These are phyloP conservation scores for Globisporangium takayamanum DNA, from an alignment of 352 stramenopile genomes.

Conservation along the genomic window DNA sequence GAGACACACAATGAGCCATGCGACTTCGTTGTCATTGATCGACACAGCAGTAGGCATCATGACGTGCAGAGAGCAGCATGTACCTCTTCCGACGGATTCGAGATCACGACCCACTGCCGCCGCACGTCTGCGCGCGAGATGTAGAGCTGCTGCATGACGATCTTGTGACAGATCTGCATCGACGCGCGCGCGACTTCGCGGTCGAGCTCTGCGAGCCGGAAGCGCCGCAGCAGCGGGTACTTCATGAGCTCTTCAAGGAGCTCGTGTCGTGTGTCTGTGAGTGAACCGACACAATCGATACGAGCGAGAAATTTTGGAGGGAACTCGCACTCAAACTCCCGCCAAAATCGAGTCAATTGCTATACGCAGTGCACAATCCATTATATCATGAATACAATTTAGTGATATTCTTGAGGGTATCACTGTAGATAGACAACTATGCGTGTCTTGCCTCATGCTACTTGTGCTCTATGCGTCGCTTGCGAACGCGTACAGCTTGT, in stretches of 20 bases:
- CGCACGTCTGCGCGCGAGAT: slow-evolving; percentile 58
- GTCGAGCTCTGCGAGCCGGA: slow-evolving; percentile 58
- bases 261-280: too few species aligned
- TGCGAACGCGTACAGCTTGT: slow-evolving; percentile 74
- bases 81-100: slow-evolving; percentile 65
- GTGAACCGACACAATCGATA: too few species aligned
- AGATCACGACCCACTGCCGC: slow-evolving; percentile 82
- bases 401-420: not conserved
- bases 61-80: not conserved
- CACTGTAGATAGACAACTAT: not conserved
- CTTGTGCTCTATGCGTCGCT: not conserved
- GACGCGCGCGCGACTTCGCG: slow-evolving; percentile 58
- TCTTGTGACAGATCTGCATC: slow-evolving; percentile 82
- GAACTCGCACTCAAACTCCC: not conserved
- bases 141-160: slow-evolving; percentile 86
- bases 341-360: not conserved
- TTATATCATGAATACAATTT: not conserved
- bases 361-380: not conserved
- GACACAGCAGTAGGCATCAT: not conserved
- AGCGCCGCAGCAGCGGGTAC: slow-evolving; percentile 52
- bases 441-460: too few species aligned
- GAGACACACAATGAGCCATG: not conserved
- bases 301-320: too few species aligned
- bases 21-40: not conserved
- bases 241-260: slow-evolving; percentile 28